Evolutionary conservation across 352 stramenopile species (phyloP).

Genomic region (Thalassiosira mediterranea): DNA sequence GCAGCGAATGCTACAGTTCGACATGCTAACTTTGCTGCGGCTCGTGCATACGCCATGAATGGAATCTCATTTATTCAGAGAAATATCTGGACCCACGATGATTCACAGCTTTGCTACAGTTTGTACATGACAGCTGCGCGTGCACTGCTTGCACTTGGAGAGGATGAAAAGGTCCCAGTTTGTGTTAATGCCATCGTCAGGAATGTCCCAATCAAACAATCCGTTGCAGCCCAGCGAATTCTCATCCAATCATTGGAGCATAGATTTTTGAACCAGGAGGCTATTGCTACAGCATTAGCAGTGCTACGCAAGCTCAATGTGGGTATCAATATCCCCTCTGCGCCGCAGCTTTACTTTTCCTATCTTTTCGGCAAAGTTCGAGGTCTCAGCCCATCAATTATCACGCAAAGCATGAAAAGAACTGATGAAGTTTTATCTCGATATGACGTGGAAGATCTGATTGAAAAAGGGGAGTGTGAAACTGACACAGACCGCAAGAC

Average conservation of each 20-base stretch:
- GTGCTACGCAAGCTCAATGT: constrained; percentile 5
- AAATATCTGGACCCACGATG: constrained; percentile 2
- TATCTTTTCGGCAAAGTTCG: neutral
- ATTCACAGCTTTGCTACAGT: constrained; percentile 4
- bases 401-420: constrained; percentile 6
- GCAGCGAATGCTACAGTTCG: neutral
- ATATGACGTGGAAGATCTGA: constrained; percentile 6
- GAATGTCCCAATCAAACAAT: constrained; percentile 16
- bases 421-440: constrained; percentile 10
- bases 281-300: neutral
- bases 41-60: constrained; percentile 18
- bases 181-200: constrained; percentile 16
- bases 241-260: constrained; percentile 9
- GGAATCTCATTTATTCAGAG: constrained; percentile 13
- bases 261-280: constrained; percentile 5
- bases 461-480: constrained; percentile 3
- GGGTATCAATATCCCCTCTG: constrained; percentile 10
- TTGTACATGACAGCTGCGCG: constrained; percentile 20
- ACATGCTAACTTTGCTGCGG: constrained; percentile 10
- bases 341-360: neutral
- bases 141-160: constrained; percentile 8
- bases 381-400: neutral
- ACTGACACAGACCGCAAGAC: neutral
- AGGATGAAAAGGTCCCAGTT: neutral
- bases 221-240: constrained; percentile 1